Evolutionary conservation across 1,284 basidiomycete species (phyloP), one percentile per base, ranked within the genome.

Genomic region (Cryptococcus amylolentus): DNA sequence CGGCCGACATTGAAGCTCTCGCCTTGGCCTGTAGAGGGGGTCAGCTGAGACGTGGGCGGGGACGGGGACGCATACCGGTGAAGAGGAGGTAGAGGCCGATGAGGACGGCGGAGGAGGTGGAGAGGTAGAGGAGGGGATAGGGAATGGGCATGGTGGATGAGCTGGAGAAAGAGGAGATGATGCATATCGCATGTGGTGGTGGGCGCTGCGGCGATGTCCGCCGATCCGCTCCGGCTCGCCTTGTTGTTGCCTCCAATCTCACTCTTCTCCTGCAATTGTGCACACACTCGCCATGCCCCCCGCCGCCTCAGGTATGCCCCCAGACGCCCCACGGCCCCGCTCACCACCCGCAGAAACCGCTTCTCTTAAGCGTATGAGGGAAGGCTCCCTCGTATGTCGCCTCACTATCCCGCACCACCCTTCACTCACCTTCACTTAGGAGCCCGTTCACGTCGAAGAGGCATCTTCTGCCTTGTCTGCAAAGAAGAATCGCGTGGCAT

Each of bases 1-100:
- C 84, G 84, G 49, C 92, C 93, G 62, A 91, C 85, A 75, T 96
- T 91, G 85, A 98, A 96, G 41, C 86, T 84, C 74, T 91, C 88
- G 58, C 89, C 89, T 43, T 88, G 90, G 67, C 84, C 89, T 91
- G 72, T 75, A 49, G 18, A n/a, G 20, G 14, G 16, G 28, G 35
- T 7, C 5, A 47, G 26, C 20, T n/a, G 23, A 6, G 14, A 26
- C 5, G 10, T 42, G n/a, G 66, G 78, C 14, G 9, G 40, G 53
- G 16, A 20, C n/a, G 39, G 18, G 26, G 45, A 65, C 70, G 35
- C 64, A 6, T 35, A 89, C 90, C 89, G 52, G 91, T 92, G 71
- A 93, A 89, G 60, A 94, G 81, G 27, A 93, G 82, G 74, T 94
- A 94, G 45, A 94, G 81, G 14, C 87, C 88, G 61, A 91, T 81